Conservation (phyloP, 345 rosid genomes). For the Euclidium syriacum region DNA sequence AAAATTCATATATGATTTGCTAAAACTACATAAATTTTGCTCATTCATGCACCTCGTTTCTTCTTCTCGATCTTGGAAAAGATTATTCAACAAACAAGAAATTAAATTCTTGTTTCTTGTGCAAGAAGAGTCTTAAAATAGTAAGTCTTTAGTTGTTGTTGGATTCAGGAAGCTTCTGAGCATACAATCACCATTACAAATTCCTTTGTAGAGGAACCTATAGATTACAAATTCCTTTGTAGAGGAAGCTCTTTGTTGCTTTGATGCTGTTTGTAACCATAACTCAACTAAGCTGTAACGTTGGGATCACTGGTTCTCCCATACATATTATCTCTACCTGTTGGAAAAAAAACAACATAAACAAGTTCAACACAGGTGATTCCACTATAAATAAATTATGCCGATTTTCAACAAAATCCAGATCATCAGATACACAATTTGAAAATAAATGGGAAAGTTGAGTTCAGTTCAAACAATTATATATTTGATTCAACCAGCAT, state of each 20-base stretch:
- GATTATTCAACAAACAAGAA: not conserved
- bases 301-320: conserved; percentile 77
- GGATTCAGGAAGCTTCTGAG: conserved; percentile 42
- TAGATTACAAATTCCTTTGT: too few relatives aligned
- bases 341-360: not conserved
- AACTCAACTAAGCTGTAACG: conserved; percentile 60
- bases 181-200: conserved; percentile 79
- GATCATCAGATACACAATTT: too few relatives aligned
- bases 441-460: not conserved
- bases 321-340: conserved; percentile 87
- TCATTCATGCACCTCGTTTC: not conserved
- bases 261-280: conserved; percentile 64
- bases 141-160: conserved; percentile 22
- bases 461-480: not conserved
- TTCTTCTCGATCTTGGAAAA: not conserved
- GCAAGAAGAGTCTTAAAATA: conserved; percentile 7
- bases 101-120: not conserved
- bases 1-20: not conserved
- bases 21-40: conserved; percentile 7
- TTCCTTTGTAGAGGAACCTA: conserved; percentile 91
- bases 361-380: not conserved
- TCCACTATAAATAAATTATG: not conserved
- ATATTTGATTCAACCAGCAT: not conserved
- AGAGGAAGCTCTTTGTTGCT: conserved; percentile 52
- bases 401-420: not conserved